Percentiles rank a stretch among this genome's conserved stretches.
Evolutionary conservation across 2,329 filamentous ascomycete genomes (phyloP).

Genomic region (Purpureocillium lavendulum): DNA sequence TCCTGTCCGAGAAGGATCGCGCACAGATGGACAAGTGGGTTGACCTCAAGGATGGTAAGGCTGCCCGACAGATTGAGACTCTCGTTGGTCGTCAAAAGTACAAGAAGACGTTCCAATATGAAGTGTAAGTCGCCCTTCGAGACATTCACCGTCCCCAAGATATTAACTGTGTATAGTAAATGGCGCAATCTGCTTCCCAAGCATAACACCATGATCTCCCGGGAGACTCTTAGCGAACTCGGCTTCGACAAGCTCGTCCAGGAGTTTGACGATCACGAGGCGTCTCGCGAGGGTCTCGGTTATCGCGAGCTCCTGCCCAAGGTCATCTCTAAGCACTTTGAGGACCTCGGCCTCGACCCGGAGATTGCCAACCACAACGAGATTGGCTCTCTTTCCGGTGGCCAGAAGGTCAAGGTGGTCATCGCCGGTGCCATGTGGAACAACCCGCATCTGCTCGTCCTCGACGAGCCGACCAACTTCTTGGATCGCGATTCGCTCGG

Average conservation of each 20-base stretch:
- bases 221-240: constrained; percentile 77
- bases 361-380: constrained; percentile 99
- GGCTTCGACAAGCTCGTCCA: constrained; percentile 93
- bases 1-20: constrained; percentile 76
- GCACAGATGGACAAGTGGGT: constrained; percentile 87
- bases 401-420: constrained; percentile 98
- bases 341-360: constrained; percentile 89
- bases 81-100: constrained; percentile 96
- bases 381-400: constrained; percentile 90
- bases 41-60: constrained; percentile 76
- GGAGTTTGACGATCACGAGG: constrained; percentile 97
- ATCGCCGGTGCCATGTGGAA: constrained; percentile 97
- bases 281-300: constrained; percentile 94
- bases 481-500: constrained; percentile 96
- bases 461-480: constrained; percentile 99
- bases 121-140: constrained; percentile 55
- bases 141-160: constrained; percentile 3
- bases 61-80: constrained; percentile 69
- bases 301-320: constrained; percentile 90
- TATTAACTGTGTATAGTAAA: constrained; percentile 49
- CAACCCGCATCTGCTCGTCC: constrained; percentile 92
- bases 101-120: constrained; percentile 99
- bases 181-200: constrained; percentile 87
- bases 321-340: constrained; percentile 95
- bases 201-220: constrained; percentile 84